Evolutionary conservation across 352 stramenopile genomes (phyloP).

Genomic region (Pythium graminicola): DNA sequence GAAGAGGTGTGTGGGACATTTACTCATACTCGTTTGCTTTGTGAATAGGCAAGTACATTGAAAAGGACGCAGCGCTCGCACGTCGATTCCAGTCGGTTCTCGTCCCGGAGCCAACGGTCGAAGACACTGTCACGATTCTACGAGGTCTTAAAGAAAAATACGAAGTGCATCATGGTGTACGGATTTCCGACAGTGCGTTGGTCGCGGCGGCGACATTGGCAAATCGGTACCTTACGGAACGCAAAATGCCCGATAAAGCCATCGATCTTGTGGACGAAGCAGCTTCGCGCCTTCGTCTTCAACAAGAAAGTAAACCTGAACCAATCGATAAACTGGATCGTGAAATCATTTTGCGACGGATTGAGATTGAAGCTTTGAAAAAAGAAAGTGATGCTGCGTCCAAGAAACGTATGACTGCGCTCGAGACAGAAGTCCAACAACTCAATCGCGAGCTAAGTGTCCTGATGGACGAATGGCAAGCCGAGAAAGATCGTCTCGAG

Average conservation of each 20-base stretch:
- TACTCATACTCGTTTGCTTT: not conserved
- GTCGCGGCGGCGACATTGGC: slow-evolving; percentile 93
- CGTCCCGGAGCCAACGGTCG: slow-evolving; percentile 91
- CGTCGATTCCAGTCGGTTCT: slow-evolving; percentile 96
- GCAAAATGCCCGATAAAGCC: slow-evolving; percentile 92
- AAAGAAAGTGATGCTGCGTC: slow-evolving; percentile 93
- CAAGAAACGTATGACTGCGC: slow-evolving; percentile 86
- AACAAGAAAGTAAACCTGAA: slow-evolving; percentile 93
- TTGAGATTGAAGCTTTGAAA: slow-evolving; percentile 93
- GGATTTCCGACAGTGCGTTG: slow-evolving; percentile 91
- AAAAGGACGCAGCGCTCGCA: slow-evolving; percentile 98
- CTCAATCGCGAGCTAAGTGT: slow-evolving; percentile 47
- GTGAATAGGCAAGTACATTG: slow-evolving; percentile 83
- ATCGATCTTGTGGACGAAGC: slow-evolving; percentile 96
- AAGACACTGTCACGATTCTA: slow-evolving; percentile 95
- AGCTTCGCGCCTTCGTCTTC: slow-evolving; percentile 81
- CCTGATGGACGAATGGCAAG: slow-evolving; percentile 80
- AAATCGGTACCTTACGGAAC: slow-evolving; percentile 89
- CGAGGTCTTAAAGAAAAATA: slow-evolving; percentile 94
- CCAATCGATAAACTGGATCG: slow-evolving; percentile 95
- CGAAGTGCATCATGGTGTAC: slow-evolving; percentile 95
- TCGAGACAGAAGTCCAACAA: slow-evolving; percentile 64
- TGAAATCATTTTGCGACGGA: slow-evolving; percentile 84
- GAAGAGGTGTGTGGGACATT: not conserved
- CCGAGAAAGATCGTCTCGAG: slow-evolving; percentile 89